Evolutionary conservation across 257 asterid genomes (phyloP).

Genomic region (Salvia hispanica): DNA sequence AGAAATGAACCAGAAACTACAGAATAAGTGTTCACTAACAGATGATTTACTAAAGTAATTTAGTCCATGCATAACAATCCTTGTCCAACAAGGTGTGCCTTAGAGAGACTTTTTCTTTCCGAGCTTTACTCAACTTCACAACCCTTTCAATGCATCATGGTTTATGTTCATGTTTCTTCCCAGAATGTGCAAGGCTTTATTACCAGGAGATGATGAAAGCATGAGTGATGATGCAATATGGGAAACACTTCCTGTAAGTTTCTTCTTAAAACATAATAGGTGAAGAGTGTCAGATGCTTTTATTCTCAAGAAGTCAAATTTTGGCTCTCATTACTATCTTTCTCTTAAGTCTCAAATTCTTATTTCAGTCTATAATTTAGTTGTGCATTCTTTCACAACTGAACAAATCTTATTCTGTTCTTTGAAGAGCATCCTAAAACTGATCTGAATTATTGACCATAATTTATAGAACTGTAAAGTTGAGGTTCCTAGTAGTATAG

Average conservation of each 20-base stretch:
- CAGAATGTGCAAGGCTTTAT: constrained; percentile 97
- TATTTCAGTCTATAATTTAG: constrained; percentile 8
- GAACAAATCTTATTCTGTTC: neutral
- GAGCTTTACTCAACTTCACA: constrained; percentile 17
- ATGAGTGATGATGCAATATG: constrained; percentile 88
- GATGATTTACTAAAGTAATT: constrained; percentile 21
- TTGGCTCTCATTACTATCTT: constrained; percentile 13
- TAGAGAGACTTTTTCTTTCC: constrained; percentile 10
- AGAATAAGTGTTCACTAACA: constrained; percentile 13
- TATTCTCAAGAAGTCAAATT: constrained; percentile 19
- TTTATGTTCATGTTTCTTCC: constrained; percentile 29
- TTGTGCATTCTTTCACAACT: constrained; percentile 22
- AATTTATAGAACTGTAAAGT: constrained; percentile 11
- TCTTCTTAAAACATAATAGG: constrained; percentile 17
- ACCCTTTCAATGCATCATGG: too few species aligned
- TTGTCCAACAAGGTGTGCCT: constrained; percentile 22
- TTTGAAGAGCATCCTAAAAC: constrained; percentile 17
- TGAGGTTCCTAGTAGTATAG: constrained; percentile 24
- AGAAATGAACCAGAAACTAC: constrained; percentile 6
- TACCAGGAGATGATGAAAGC: constrained; percentile 96
- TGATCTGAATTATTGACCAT: constrained; percentile 3
- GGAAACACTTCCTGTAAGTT: constrained; percentile 99
- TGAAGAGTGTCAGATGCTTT: constrained; percentile 27
- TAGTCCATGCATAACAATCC: constrained; percentile 19
- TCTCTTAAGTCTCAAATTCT: neutral